These are phyloP conservation scores for Pseudisothecium myosuroides DNA, from an alignment of 225 moss, liverwort and hornwort species.

Conservation along the genomic window DNA sequence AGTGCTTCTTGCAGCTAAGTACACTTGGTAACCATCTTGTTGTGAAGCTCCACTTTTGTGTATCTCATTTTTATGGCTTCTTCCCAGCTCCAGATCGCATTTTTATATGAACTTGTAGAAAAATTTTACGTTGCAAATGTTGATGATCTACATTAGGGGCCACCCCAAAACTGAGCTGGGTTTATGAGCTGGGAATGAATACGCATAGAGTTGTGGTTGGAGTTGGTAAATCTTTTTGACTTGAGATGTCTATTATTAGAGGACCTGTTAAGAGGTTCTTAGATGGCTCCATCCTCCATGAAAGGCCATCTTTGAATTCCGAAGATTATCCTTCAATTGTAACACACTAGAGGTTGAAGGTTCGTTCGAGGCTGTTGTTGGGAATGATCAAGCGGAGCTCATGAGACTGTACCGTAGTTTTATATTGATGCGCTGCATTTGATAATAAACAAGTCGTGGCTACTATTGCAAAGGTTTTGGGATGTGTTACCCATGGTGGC, in stretches of 20 bases:
- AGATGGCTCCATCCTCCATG: not conserved
- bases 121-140: not conserved
- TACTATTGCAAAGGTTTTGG: not conserved
- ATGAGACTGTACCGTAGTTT: conserved; percentile 5
- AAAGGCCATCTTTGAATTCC: not conserved
- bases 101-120: not conserved
- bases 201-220: not conserved
- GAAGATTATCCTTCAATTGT: not conserved
- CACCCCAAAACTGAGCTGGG: not conserved
- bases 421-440: not conserved
- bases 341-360: not conserved
- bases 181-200: not conserved
- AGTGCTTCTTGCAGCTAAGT: conserved; percentile 74
- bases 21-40: conserved; percentile 46
- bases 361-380: not conserved
- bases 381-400: conserved; percentile 1
- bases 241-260: not conserved
- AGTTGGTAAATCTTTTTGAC: conserved; percentile 1
- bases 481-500: not conserved
- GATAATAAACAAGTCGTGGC: conserved; percentile 3
- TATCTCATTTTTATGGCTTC: not conserved
- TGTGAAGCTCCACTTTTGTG: not conserved
- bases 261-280: not conserved
- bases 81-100: not conserved
- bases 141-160: not conserved